phyloP scores from a whole-genome alignment of 208 protist genomes.

The Crithidia bombi region DNA sequence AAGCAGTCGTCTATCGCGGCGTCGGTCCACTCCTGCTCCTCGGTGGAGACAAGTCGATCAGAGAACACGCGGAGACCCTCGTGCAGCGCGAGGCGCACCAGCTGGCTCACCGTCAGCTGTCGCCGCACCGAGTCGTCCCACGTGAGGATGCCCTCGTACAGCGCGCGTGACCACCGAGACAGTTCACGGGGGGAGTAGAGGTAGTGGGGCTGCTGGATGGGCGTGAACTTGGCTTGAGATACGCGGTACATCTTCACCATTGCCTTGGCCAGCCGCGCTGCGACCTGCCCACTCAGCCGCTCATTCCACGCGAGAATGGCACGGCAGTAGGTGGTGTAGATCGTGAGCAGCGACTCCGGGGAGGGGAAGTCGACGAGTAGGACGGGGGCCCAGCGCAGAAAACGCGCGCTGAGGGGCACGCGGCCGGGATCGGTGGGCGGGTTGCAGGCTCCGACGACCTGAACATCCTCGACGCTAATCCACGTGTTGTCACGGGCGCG shows the following conservation, averaged over 20 bases:
- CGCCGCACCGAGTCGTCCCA: constrained; percentile 57
- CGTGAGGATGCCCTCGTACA: constrained; percentile 94
- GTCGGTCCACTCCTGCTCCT: constrained; percentile 97
- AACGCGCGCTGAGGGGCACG: constrained; percentile 94
- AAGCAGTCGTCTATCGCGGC: constrained; percentile 75
- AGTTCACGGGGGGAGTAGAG: constrained; percentile 99
- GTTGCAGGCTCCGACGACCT: constrained; percentile 97
- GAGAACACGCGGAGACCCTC: constrained; percentile 98
- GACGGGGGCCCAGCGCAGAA: constrained; percentile 98
- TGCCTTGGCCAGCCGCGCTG: constrained; percentile 80
- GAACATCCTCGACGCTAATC: constrained; percentile 95
- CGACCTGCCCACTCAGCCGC: constrained; percentile 35
- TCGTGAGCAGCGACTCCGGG: constrained; percentile 95
- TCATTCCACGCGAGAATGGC: constrained; percentile 86
- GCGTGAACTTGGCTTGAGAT: constrained; percentile 95
- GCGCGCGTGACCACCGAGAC: constrained; percentile 97
- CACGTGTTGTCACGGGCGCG: constrained; percentile 90
- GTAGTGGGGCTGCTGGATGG: constrained; percentile 98
- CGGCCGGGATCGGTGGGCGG: constrained; percentile 99
- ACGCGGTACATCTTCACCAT: constrained; percentile 97
- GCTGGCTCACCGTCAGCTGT: constrained; percentile 38
- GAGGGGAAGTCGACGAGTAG: constrained; percentile 99
- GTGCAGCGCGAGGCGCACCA: constrained; percentile 96
- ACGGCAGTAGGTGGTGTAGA: constrained; percentile 98
- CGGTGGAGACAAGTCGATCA: constrained; percentile 92